Conservation (phyloP, 768 basidiomycete species). For the Collybia mongolica region DNA sequence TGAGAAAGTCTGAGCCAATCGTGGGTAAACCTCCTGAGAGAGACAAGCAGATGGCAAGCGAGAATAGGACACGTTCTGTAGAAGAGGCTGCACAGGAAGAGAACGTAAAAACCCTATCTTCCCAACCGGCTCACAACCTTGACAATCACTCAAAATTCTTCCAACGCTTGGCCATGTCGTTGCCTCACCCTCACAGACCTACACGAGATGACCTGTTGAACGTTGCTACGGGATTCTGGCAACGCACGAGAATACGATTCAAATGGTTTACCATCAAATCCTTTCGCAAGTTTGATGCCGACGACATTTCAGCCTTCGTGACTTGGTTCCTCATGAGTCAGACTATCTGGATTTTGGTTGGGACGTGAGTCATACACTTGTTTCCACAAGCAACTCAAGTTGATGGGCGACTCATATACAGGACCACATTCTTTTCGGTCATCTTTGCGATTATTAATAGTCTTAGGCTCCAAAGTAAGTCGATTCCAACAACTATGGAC, state of each 20-base stretch:
- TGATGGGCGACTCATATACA: conserved; percentile 22
- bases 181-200: conserved; percentile 77
- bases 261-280: conserved; percentile 97
- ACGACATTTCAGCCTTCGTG: conserved; percentile 95
- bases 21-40: not conserved
- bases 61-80: too few species aligned
- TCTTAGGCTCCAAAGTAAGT: conserved; percentile 75
- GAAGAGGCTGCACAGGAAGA: too few species aligned
- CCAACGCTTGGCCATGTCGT: conserved; percentile 70
- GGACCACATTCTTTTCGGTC: conserved; percentile 95
- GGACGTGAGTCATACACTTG: conserved; percentile 64
- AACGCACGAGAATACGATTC: conserved; percentile 86
- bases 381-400: not conserved
- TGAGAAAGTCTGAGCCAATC: not conserved
- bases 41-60: not conserved
- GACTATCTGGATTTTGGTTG: conserved; percentile 92
- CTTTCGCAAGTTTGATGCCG: conserved; percentile 92
- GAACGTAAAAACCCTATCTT: not conserved
- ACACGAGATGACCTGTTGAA: conserved; percentile 88
- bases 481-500: not conserved
- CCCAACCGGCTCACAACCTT: conserved; percentile 25
- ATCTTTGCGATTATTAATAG: conserved; percentile 89
- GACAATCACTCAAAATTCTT: conserved; percentile 83
- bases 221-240: conserved; percentile 88
- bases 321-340: conserved; percentile 97